These are phyloP conservation scores for Schizosaccharomyces lindneri DNA, from an alignment of 805 yeast genomes.

Conservation along the genomic window DNA sequence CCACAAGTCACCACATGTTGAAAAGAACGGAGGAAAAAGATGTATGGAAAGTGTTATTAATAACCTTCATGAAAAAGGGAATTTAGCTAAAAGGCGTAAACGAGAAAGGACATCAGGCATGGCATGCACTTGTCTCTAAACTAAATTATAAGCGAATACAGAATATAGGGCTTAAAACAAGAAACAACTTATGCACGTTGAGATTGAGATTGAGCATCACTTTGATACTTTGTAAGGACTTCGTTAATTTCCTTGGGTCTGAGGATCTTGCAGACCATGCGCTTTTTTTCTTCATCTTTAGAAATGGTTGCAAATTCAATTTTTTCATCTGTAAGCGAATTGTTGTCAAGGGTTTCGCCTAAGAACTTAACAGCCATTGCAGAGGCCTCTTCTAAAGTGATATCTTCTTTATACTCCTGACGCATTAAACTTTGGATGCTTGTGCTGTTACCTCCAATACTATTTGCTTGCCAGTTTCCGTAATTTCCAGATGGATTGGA, in stretches of 20 bases:
- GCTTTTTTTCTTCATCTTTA: slow-evolving; percentile 22
- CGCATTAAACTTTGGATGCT: slow-evolving; percentile 89
- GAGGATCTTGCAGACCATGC: slow-evolving; percentile 51
- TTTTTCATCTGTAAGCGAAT: slow-evolving; percentile 65
- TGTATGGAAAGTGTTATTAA: no score
- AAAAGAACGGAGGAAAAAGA: no score
- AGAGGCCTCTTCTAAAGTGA: slow-evolving; percentile 40
- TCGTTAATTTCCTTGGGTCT: slow-evolving; percentile 50
- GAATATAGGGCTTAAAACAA: no score
- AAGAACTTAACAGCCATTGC: slow-evolving; percentile 75
- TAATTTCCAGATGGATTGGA: slow-evolving; percentile 95
- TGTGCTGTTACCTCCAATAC: slow-evolving; percentile 86
- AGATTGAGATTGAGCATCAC: not conserved
- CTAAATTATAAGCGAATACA: no score
- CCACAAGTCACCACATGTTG: no score
- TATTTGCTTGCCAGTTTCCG: slow-evolving; percentile 94
- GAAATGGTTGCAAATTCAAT: slow-evolving; percentile 67
- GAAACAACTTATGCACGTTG: not conserved
- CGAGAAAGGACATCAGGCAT: no score
- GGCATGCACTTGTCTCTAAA: no score
- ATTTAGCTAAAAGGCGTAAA: no score
- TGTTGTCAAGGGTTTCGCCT: slow-evolving; percentile 78
- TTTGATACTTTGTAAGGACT: slow-evolving; percentile 32
- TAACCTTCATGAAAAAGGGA: no score
- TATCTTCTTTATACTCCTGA: slow-evolving; percentile 77